Evolutionary conservation across 345 rosid genomes (phyloP), one percentile per base, ranked within the genome.

Genomic region (Murraya koenigii): DNA sequence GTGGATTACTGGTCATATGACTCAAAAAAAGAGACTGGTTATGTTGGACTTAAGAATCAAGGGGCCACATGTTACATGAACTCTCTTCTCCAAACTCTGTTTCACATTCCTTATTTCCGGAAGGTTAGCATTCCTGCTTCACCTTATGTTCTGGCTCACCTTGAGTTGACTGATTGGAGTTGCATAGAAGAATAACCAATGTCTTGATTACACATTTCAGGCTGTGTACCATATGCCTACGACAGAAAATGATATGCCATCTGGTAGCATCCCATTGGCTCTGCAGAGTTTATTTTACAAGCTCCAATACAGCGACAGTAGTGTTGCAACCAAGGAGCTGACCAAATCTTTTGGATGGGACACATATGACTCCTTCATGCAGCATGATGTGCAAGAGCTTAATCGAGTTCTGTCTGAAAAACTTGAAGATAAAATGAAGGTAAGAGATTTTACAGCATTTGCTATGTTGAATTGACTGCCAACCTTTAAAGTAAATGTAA

Each of bases 41-140:
- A 80, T 88, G 99, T 95, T 82, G 99, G 99, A 73, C 94, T 95
- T 66, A 95, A 95, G 87, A 95, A 95, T 83, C 99, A 95, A 88
- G 99, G 99, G 79, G 98, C 99, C n/a, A 93, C 99, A 32, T 95
- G 99, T 86, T 95, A 95, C 85, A 95, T 95, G 99, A 95, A 95
- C 81, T 93, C 99, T 85, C 90, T 95, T 73, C 86, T 95, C 11
- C 99, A 95, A 74, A 92, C 97, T n/a, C 84, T 93, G 10, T 95
- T 89, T 80, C 98, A 93, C 75, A 91, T 93, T 80, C 98, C 98
- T 41, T 95, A 95, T 89, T 95, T 95, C 86, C 89, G 99, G 82
- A 95, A 93, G 98, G 99, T 93, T 61, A 33, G 83, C 72, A 66
- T 49, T 32, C 25, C 59, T 73, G 63, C 77, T 38, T 74, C 52